phyloP scores from a whole-genome alignment of 2,329 filamentous ascomycete species.

The Botrytis tulipae region DNA sequence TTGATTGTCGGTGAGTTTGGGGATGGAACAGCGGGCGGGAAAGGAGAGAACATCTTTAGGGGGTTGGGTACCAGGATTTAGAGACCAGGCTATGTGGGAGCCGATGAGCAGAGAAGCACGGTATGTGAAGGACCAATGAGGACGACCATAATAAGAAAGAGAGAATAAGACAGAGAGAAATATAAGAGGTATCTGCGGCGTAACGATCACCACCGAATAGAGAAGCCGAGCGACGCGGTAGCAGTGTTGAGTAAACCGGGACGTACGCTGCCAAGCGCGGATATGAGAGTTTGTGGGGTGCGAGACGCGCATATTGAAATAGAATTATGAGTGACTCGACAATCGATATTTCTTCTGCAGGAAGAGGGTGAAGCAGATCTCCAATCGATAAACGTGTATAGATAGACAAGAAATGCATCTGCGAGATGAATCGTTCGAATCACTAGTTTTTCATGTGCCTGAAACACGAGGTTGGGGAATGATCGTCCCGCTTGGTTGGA shows the following conservation, averaged over 20 bases:
- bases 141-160: neutral
- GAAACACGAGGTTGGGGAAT: slow-evolving; percentile 3
- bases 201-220: neutral
- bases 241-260: neutral
- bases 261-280: slow-evolving; percentile 3
- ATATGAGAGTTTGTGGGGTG: neutral
- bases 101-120: neutral
- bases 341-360: neutral
- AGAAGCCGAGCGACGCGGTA: neutral
- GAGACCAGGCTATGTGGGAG: neutral
- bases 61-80: slow-evolving; percentile 2
- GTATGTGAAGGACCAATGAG: neutral
- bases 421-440: too few species aligned
- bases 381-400: neutral
- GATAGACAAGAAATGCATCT: neutral
- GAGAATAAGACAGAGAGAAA: neutral
- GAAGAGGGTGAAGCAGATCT: neutral
- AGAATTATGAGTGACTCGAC: neutral
- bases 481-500: neutral
- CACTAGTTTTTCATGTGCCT: neutral
- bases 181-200: neutral
- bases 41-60: neutral
- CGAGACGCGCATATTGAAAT: neutral
- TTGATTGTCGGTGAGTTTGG: neutral
- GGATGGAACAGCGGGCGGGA: neutral